Evolutionary conservation across 164 flowering plant genomes (phyloP).

Genomic region (Kalanchoe fedtschenkoi): DNA sequence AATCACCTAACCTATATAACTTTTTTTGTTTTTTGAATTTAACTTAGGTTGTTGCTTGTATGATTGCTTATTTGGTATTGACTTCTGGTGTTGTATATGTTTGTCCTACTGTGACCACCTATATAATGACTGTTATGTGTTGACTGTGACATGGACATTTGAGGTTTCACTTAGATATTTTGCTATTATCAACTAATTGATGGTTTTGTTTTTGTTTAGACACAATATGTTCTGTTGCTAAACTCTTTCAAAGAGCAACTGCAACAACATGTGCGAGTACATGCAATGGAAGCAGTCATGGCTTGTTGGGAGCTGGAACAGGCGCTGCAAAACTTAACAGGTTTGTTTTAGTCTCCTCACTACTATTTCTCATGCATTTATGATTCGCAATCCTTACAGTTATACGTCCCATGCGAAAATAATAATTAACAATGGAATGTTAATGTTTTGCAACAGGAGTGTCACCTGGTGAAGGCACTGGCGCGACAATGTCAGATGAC

Average conservation of each 20-base stretch:
- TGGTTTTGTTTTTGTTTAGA: conserved; percentile 26
- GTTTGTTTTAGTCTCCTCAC: background rate
- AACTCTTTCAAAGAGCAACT: conserved; percentile 85
- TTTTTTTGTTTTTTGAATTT: background rate
- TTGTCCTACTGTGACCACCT: background rate
- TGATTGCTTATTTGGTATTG: no score
- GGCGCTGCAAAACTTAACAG: conserved; percentile 63
- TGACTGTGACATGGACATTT: background rate
- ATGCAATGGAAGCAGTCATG: conserved; percentile 96
- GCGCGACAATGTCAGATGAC: conserved; percentile 90
- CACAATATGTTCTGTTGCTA: conserved; percentile 81
- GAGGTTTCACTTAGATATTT: background rate
- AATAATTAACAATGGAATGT: background rate
- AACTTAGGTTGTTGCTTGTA: background rate
- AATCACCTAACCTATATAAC: background rate
- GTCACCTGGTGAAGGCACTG: conserved; percentile 79
- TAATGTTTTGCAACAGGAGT: conserved; percentile 37
- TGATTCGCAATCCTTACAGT: background rate
- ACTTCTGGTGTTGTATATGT: no score
- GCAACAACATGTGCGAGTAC: conserved; percentile 89
- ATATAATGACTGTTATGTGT: background rate
- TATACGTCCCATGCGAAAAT: background rate
- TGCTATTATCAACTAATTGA: background rate
- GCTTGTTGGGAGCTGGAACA: conserved; percentile 96
- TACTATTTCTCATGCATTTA: background rate